These are phyloP conservation scores for Blastobotrys raffinosifermentans DNA, from an alignment of 1,139 yeast species.

Conservation along the genomic window DNA sequence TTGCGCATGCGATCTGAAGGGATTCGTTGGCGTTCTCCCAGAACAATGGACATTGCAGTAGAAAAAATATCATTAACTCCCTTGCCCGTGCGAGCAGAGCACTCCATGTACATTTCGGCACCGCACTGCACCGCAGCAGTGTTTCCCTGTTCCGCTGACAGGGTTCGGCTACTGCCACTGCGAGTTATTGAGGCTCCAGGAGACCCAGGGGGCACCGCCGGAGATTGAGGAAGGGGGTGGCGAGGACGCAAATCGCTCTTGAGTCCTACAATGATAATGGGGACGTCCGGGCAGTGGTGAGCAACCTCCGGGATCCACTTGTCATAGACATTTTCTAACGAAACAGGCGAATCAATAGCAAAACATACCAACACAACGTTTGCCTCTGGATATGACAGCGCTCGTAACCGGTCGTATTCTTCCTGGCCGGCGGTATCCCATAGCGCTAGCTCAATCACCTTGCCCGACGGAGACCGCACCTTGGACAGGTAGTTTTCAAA, in stretches of 20 bases:
- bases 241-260: slow-evolving; percentile 57
- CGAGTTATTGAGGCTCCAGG: no score
- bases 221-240: no score
- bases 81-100: slow-evolving; percentile 67
- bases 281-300: slow-evolving; percentile 77
- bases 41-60: slow-evolving; percentile 25
- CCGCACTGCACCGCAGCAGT: slow-evolving; percentile 57
- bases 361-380: slow-evolving; percentile 72
- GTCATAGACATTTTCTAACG: slow-evolving; percentile 68
- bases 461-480: slow-evolving; percentile 49
- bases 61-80: slow-evolving; percentile 67
- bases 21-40: slow-evolving; percentile 14
- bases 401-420: slow-evolving; percentile 84
- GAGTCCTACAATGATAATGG: slow-evolving; percentile 72
- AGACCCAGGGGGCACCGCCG: no score
- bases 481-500: slow-evolving; percentile 78
- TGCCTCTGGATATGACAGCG: slow-evolving; percentile 78
- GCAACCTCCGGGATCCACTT: slow-evolving; percentile 84
- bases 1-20: not conserved
- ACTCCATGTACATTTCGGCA: slow-evolving; percentile 70
- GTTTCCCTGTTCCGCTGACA: slow-evolving; percentile 41
- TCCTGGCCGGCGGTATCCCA: slow-evolving; percentile 99
- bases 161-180: slow-evolving; percentile 37
- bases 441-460: slow-evolving; percentile 62
- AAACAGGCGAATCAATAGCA: slow-evolving; percentile 56